Percentiles rank a stretch among this genome's conserved stretches.
These are phyloP conservation scores for barley (Hordeum vulgare) DNA, from an alignment of 176 grass and related monocot species.

Conservation along the genomic window DNA sequence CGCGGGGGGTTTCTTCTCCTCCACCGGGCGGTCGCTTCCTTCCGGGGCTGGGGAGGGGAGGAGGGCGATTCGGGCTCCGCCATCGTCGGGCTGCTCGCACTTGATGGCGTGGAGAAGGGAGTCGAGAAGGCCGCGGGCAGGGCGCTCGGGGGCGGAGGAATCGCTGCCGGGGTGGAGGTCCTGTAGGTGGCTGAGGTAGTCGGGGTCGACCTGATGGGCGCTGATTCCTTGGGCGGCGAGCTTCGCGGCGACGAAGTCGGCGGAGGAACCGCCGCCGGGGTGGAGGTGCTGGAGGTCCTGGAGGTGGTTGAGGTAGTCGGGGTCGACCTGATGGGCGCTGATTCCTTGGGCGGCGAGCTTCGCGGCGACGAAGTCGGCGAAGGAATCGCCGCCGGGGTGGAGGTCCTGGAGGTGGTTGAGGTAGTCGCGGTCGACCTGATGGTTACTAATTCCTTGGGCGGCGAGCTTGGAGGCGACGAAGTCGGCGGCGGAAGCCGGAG, in stretches of 20 bases:
- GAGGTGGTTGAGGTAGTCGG: constrained; percentile 51
- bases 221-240: not conserved
- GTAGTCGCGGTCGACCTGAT: constrained; percentile 43
- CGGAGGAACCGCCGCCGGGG: constrained; percentile 28
- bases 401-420: constrained; percentile 41
- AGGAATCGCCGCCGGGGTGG: constrained; percentile 30
- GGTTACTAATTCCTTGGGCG: not conserved
- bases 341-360: not conserved
- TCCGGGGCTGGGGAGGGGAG: not conserved
- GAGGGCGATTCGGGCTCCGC: not conserved
- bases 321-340: constrained; percentile 29
- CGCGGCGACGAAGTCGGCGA: not conserved
- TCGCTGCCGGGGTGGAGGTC: constrained; percentile 28
- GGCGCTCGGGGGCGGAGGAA: constrained; percentile 37
- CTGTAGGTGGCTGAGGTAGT: constrained; percentile 49
- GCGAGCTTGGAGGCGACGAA: constrained; percentile 1
- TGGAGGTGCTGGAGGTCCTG: not conserved
- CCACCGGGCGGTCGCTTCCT: not conserved
- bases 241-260: not conserved
- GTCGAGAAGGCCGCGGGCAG: not conserved
- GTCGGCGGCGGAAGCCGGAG: not conserved
- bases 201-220: constrained; percentile 31
- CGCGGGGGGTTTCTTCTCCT: not conserved
- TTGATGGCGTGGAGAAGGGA: constrained; percentile 1
- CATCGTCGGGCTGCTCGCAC: constrained; percentile 26